A percentile compares a stretch with the other conserved stretches of the same genome.
phyloP scores from a whole-genome alignment of 306 rosid genomes.

The Castanea mollissima region DNA sequence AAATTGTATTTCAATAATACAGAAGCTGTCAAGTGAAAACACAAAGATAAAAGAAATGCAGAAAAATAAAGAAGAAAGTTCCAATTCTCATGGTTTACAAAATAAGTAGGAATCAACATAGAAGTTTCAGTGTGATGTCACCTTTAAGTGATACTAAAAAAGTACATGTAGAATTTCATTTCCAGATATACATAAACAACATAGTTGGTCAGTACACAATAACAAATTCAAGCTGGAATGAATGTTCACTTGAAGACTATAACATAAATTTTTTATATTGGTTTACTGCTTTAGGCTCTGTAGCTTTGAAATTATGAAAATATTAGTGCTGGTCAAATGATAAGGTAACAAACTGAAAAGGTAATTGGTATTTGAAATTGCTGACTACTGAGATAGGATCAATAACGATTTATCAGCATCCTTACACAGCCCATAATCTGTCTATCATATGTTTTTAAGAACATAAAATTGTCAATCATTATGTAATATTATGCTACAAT shows the following conservation, averaged over 20 bases:
- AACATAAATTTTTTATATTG: not conserved
- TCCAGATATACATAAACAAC: not conserved
- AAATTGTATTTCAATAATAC: constrained; percentile 1
- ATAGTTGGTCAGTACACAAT: not conserved
- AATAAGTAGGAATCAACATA: not conserved
- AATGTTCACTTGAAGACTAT: not conserved
- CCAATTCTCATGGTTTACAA: not conserved
- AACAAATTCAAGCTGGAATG: not conserved
- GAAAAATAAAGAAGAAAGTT: not conserved
- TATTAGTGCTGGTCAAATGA: not conserved
- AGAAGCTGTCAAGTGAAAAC: not conserved
- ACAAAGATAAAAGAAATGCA: not conserved
- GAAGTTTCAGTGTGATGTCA: not conserved
- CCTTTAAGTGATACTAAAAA: not conserved
- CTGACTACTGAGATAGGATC: not conserved
- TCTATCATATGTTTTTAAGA: not conserved
- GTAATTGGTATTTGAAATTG: not conserved
- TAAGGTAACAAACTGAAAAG: not conserved
- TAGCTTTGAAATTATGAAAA: not conserved
- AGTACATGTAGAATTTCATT: not conserved
- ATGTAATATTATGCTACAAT: not conserved
- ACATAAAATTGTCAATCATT: not conserved
- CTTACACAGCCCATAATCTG: not conserved
- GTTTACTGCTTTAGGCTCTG: not conserved
- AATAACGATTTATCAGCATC: not conserved